Base-by-base conservation (phyloP, 352 stramenopile species). In the Globisporangium paroecandrum region DNA sequence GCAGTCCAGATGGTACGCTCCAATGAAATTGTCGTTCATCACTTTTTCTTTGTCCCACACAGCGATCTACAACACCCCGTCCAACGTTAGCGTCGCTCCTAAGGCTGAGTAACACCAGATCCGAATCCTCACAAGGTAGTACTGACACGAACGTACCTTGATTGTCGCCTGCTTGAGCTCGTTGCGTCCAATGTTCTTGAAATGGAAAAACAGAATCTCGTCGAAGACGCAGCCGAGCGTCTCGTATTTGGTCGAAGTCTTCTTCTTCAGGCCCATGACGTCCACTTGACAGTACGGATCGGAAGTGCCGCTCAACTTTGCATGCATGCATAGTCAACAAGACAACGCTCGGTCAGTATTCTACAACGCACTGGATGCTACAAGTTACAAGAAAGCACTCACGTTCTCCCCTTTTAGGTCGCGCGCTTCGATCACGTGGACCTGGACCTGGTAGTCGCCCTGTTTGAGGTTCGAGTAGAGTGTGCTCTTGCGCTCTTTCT, bases 131-230 rank as follows among this genome's bases (percentile, higher is more conserved):
- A 25, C 47, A 54, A n/a, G 1, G 9, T n/a, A 18, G 13, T 2
- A 47, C 25, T 10, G 36, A 57, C 9, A 57, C 41, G 58, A 6
- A 58, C 56, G 15, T 69, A 89, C 83, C 72, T 90, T 92, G 57
- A 92, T 89, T 5, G 81, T 83, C 4, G 83, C 83, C 20, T 89
- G 72, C 58, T 77, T 78, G 9, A 94, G 72, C 32, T 92, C 85
- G 8, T 89, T 81, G 0, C 79, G 79, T 2, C 82, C 83, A 61
- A 95, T 92, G 69, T 97, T 89, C 5, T 80, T 69, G 47, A 97
- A 92, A 56, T 97, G 84, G 61, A 98, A 96, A 56, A 97, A 97
- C 22, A 97, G 69, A 7, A 91, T 82, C 66, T 98, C 90, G 57
- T 98, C 93, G 67, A 97, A 98, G 1, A 98, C 90, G 34, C 83